Conservation (phyloP, 2,329 filamentous ascomycete genomes). For the Akanthomyces uredinophilus region DNA sequence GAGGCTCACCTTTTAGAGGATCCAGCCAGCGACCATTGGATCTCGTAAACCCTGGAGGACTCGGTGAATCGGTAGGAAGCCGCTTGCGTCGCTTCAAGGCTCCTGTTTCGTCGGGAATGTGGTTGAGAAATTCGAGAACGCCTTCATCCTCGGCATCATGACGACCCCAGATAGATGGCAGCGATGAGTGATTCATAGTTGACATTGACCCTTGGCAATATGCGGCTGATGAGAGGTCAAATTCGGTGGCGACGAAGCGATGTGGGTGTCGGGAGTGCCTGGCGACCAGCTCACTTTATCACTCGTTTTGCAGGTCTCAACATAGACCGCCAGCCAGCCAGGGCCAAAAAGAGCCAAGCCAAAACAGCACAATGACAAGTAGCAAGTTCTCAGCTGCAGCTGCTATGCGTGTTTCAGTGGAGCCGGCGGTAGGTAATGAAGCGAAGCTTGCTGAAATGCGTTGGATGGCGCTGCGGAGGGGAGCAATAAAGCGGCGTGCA, state of each 20-base stretch:
- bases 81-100: conserved; percentile 2
- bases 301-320: neutral
- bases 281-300: conserved; percentile 6
- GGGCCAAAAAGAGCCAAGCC: neutral
- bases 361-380: neutral
- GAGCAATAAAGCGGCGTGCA: neutral
- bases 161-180: conserved; percentile 28
- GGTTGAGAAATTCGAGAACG: conserved; percentile 26
- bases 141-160: conserved; percentile 33
- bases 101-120: conserved; percentile 23
- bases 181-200: conserved; percentile 12
- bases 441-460: neutral
- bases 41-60: conserved; percentile 12
- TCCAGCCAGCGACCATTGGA: conserved; percentile 12
- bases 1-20: conserved; percentile 9
- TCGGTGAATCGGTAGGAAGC: conserved; percentile 7
- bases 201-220: neutral
- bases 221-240: neutral
- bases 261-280: neutral
- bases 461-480: neutral
- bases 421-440: neutral
- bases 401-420: conserved; percentile 5
- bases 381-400: neutral
- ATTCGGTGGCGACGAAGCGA: neutral
- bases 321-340: neutral